Conservation (phyloP, 2,329 filamentous ascomycete species). For the Taxawa tesnikishii region DNA sequence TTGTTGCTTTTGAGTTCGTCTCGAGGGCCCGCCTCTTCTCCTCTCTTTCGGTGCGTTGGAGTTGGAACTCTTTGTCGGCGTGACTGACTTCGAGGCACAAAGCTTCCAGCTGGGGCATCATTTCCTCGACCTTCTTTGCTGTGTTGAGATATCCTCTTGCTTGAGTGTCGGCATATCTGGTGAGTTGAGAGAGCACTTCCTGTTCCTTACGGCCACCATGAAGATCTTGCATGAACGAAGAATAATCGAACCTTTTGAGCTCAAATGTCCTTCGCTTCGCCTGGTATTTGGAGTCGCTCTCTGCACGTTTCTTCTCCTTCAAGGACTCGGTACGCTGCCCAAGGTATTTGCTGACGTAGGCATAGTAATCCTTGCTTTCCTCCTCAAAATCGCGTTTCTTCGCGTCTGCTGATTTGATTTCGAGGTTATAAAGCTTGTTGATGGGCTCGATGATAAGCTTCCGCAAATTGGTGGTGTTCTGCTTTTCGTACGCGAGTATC, state of each 20-base stretch:
- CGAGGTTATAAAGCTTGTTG: constrained; percentile 78
- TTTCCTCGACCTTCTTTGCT: constrained; percentile 74
- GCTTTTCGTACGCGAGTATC: constrained; percentile 74
- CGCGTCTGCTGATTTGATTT: constrained; percentile 93
- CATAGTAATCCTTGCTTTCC: constrained; percentile 97
- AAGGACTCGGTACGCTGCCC: constrained; percentile 90
- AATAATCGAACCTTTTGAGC: constrained; percentile 96
- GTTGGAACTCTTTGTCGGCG: constrained; percentile 92
- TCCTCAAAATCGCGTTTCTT: constrained; percentile 98
- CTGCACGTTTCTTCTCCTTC: constrained; percentile 91
- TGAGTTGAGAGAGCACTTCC: constrained; percentile 87
- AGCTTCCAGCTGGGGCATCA: constrained; percentile 82
- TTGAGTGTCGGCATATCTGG: constrained; percentile 85
- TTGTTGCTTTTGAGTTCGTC: constrained; percentile 52
- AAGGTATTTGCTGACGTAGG: constrained; percentile 89
- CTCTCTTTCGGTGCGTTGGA: constrained; percentile 87
- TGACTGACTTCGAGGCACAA: constrained; percentile 79
- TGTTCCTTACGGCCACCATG: constrained; percentile 98
- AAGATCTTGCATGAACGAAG: constrained; percentile 98
- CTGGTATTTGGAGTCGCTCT: constrained; percentile 95
- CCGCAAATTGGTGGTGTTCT: constrained; percentile 74
- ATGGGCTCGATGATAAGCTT: constrained; percentile 92
- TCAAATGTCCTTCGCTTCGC: constrained; percentile 89
- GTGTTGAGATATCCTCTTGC: constrained; percentile 70
- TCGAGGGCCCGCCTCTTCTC: constrained; percentile 85